Evolutionary conservation across 202 grass and related monocot genomes (phyloP).

Genomic region (Thinopyrum obtusiflorum): DNA sequence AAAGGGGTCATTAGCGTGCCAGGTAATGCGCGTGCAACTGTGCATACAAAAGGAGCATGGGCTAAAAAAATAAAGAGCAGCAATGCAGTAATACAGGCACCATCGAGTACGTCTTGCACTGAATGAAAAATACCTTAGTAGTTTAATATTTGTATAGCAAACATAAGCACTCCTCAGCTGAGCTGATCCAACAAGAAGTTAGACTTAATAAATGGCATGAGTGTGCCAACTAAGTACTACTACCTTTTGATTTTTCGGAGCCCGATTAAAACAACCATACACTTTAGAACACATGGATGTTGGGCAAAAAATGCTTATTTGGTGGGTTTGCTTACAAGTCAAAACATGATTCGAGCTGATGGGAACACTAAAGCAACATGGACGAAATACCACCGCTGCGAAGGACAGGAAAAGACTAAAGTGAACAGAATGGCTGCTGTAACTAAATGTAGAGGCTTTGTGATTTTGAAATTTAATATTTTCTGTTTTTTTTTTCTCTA

Average conservation of each 20-base stretch:
- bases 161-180: background rate
- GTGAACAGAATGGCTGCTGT: background rate
- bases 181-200: background rate
- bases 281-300: background rate
- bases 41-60: background rate
- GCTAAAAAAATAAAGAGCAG: background rate
- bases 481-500: background rate
- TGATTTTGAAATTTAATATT: background rate
- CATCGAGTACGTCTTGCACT: background rate
- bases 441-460: background rate
- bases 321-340: conserved; percentile 11
- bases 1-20: background rate
- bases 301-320: background rate
- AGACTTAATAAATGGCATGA: background rate
- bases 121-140: background rate
- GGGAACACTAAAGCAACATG: background rate
- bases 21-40: background rate
- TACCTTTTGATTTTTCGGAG: background rate
- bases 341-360: conserved; percentile 11
- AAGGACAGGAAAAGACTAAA: background rate
- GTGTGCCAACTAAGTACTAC: background rate
- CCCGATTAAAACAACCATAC: background rate
- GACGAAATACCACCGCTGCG: background rate
- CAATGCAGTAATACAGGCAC: background rate
- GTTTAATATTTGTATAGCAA: conserved; percentile 13